Conservation (phyloP, 345 rosid genomes). For the Aquilaria yunnanensis region DNA sequence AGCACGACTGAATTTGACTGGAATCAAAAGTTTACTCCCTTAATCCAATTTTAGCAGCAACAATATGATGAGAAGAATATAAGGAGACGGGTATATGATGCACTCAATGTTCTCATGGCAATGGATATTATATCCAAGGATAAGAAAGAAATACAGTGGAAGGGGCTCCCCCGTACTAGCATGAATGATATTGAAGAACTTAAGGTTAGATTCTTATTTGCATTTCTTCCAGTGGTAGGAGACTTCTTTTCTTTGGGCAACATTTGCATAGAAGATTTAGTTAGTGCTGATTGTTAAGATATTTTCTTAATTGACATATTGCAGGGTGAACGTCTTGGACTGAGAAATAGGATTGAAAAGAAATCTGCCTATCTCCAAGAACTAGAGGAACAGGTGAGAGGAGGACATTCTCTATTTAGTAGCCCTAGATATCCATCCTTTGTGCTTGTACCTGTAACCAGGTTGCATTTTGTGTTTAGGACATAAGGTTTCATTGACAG, state of each 20-base stretch:
- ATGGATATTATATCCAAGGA: slow-evolving; percentile 97
- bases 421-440: no score
- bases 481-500: slow-evolving; percentile 5
- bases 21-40: slow-evolving; percentile 1
- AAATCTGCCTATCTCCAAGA: slow-evolving; percentile 84
- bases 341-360: slow-evolving; percentile 81
- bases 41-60: slow-evolving; percentile 45
- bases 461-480: slow-evolving; percentile 8
- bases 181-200: slow-evolving; percentile 87
- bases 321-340: slow-evolving; percentile 65
- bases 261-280: no score
- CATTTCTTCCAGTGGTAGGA: neutral
- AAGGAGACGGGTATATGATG: slow-evolving; percentile 97
- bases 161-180: slow-evolving; percentile 95
- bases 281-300: no score
- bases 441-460: no score
- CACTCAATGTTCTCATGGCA: slow-evolving; percentile 98
- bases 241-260: no score
- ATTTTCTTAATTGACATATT: slow-evolving; percentile 8
- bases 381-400: slow-evolving; percentile 90
- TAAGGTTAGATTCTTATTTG: slow-evolving; percentile 50
- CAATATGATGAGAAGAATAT: slow-evolving; percentile 99
- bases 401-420: neutral
- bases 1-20: slow-evolving; percentile 3
- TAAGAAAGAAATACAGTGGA: slow-evolving; percentile 98